A percentile compares a stretch with the other conserved stretches of the same genome.
Evolutionary conservation across 1,284 basidiomycete species (phyloP).

Genomic region (Vanrija sp.): DNA sequence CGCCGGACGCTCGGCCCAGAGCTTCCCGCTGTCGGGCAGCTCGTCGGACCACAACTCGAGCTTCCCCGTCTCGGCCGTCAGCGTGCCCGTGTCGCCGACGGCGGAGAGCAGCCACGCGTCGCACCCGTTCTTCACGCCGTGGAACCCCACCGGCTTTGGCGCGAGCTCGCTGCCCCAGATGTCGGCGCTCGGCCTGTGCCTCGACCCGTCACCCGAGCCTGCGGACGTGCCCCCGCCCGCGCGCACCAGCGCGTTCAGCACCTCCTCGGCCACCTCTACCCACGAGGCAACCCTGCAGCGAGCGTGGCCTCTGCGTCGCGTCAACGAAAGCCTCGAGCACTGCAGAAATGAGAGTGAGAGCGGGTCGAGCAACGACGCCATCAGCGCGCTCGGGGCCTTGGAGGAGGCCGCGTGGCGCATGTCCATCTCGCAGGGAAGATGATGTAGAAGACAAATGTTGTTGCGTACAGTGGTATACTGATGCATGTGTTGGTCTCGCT

Average conservation of each 20-base stretch:
- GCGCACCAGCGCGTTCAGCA: constrained; percentile 4
- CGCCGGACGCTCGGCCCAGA: not conserved
- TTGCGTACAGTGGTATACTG: not conserved
- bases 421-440: not conserved
- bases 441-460: not conserved
- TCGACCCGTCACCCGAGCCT: not conserved
- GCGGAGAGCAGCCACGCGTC: not conserved
- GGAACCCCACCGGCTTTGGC: not conserved
- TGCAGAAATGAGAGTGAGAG: not conserved
- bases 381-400: not conserved
- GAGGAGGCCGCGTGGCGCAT: constrained; percentile 7
- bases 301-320: constrained; percentile 20
- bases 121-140: not conserved
- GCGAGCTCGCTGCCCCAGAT: not conserved
- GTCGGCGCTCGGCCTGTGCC: constrained; percentile 1
- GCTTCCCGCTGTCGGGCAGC: not conserved
- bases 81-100: too few species aligned
- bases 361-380: not conserved
- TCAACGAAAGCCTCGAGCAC: constrained; percentile 6
- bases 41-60: not conserved
- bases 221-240: too few species aligned
- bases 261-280: constrained; percentile 7
- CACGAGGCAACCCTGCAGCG: constrained; percentile 23
- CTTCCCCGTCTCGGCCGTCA: constrained; percentile 3
- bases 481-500: too few species aligned